Percentiles rank a stretch among this genome's conserved stretches.
Evolutionary conservation across 179 eudicot species (phyloP).

Genomic region (Silene noctiflora): DNA sequence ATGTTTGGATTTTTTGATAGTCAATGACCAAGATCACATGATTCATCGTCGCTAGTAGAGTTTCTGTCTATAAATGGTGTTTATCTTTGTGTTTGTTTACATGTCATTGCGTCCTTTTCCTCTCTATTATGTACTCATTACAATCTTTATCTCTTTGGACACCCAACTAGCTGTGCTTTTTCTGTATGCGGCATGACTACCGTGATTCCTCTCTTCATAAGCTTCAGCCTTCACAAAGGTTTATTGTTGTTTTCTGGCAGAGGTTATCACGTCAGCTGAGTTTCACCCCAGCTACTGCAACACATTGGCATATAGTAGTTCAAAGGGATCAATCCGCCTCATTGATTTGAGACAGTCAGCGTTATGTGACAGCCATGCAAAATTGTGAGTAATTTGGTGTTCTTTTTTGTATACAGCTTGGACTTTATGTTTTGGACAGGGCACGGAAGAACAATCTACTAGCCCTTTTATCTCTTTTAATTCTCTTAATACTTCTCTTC

Average conservation of each 20-base stretch:
- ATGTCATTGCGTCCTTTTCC: neutral
- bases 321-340: constrained; percentile 52
- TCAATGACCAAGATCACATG: neutral
- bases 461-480: neutral
- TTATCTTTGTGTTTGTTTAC: neutral
- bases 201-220: neutral
- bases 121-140: neutral
- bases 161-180: neutral
- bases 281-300: constrained; percentile 53
- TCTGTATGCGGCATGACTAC: neutral
- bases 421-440: neutral
- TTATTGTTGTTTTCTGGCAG: constrained; percentile 29
- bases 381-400: constrained; percentile 31
- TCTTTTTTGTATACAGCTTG: neutral
- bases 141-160: neutral
- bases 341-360: constrained; percentile 47
- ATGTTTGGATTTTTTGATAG: constrained; percentile 4
- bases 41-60: neutral
- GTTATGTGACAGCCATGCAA: constrained; percentile 41
- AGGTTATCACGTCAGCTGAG: constrained; percentile 58
- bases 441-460: neutral
- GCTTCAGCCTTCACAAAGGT: neutral
- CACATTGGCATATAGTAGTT: constrained; percentile 52
- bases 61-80: neutral
- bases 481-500: neutral